Conservation (phyloP, 2,329 filamentous ascomycete species). For the Neoascochyta sp. region DNA sequence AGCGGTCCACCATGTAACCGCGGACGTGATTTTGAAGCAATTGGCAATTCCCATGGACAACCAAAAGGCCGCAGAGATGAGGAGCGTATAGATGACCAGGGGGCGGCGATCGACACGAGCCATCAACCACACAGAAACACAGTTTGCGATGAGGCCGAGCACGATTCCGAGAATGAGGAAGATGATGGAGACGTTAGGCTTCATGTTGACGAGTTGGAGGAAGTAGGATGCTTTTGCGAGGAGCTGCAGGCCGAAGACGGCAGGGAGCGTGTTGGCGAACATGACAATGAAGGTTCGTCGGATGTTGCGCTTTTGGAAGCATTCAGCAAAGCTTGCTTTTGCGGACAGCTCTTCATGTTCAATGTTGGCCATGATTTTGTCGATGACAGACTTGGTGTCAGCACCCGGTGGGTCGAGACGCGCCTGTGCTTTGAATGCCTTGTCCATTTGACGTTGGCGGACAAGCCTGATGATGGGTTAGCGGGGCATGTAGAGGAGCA, state of each 20-base stretch:
- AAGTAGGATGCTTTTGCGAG: slow-evolving; percentile 37
- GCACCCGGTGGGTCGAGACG: slow-evolving; percentile 46
- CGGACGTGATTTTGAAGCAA: slow-evolving; percentile 37
- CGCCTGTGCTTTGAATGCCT: slow-evolving; percentile 47
- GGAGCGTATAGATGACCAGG: slow-evolving; percentile 39
- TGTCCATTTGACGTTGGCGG: slow-evolving; percentile 38
- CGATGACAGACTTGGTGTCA: slow-evolving; percentile 32
- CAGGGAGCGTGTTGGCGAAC: slow-evolving; percentile 30
- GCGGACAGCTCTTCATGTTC: slow-evolving; percentile 23
- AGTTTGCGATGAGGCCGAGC: slow-evolving; percentile 46
- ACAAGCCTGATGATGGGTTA: no score
- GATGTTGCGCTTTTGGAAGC: slow-evolving; percentile 35
- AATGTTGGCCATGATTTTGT: slow-evolving; percentile 20
- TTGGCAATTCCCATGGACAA: slow-evolving; percentile 48
- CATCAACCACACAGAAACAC: slow-evolving; percentile 45
- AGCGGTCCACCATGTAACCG: slow-evolving; percentile 43
- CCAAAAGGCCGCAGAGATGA: slow-evolving; percentile 40
- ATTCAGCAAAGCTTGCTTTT: slow-evolving; percentile 29
- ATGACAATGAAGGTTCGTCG: slow-evolving; percentile 39
- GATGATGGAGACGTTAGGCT: slow-evolving; percentile 35
- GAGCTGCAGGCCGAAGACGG: slow-evolving; percentile 35
- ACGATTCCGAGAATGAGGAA: slow-evolving; percentile 48
- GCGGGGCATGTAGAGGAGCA: no score
- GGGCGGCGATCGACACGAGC: slow-evolving; percentile 41
- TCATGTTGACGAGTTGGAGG: slow-evolving; percentile 33